A percentile compares a stretch with the other conserved stretches of the same genome.
Conservation (phyloP, 495 filamentous ascomycete species). For the Clavariopsis aquatica region DNA sequence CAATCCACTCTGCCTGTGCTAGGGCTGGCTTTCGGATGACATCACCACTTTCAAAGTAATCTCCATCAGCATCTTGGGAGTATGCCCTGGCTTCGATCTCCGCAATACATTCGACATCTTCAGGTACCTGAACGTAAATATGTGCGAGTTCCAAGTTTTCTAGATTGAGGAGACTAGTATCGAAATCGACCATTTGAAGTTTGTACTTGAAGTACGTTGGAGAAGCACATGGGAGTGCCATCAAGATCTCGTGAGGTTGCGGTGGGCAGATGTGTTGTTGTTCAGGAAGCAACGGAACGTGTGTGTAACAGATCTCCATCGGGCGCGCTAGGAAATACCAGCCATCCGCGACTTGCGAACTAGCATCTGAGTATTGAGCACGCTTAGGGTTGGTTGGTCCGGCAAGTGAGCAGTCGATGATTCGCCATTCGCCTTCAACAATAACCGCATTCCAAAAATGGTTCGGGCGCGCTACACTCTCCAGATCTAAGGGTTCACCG, state of each 20-base stretch:
- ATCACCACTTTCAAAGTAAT: constrained; percentile 91
- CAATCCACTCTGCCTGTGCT: constrained; percentile 88
- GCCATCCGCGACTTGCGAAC: constrained; percentile 68
- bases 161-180: constrained; percentile 81
- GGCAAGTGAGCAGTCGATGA: constrained; percentile 93
- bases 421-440: constrained; percentile 91
- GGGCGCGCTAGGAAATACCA: constrained; percentile 93
- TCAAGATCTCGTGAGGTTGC: constrained; percentile 75
- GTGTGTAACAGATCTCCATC: constrained; percentile 87
- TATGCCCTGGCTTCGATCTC: constrained; percentile 81
- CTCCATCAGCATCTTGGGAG: constrained; percentile 80
- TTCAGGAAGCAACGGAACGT: constrained; percentile 78
- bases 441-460: constrained; percentile 99
- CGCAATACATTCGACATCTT: constrained; percentile 90
- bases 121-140: constrained; percentile 78
- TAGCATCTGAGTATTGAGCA: constrained; percentile 69
- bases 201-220: constrained; percentile 84
- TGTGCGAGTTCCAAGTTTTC: constrained; percentile 93
- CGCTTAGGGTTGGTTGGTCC: constrained; percentile 85
- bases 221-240: constrained; percentile 81
- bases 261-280: constrained; percentile 94
- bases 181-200: constrained; percentile 79
- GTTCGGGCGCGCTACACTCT: constrained; percentile 75
- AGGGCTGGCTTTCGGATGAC: constrained; percentile 80
- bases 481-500: constrained; percentile 77